These are phyloP conservation scores for Cryphonectria parasitica DNA, from an alignment of 2,329 filamentous ascomycete species.

Conservation along the genomic window DNA sequence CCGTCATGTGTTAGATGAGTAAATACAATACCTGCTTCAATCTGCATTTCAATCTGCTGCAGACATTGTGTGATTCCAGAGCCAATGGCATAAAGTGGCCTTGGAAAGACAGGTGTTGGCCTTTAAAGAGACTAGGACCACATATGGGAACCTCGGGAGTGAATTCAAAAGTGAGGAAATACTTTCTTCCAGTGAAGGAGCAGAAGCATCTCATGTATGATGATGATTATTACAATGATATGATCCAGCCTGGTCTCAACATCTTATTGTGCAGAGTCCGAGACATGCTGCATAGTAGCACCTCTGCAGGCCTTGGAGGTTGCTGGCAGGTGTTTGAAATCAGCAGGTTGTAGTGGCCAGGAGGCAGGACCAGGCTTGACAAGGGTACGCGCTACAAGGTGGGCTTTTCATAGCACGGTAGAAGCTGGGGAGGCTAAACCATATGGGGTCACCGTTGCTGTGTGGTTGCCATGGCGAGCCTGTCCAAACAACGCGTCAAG, in stretches of 20 bases:
- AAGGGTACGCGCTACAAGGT: constrained; percentile 13
- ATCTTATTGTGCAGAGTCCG: no score
- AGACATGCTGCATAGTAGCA: no score
- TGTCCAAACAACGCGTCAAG: constrained; percentile 18
- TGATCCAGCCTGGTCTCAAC: no score
- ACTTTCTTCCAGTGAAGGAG: no score
- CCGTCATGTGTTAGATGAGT: no score
- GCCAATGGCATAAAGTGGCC: neutral
- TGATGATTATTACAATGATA: no score
- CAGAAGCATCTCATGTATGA: no score
- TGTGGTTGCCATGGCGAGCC: constrained; percentile 16
- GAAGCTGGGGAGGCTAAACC: neutral
- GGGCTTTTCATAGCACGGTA: neutral
- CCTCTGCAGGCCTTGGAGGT: no score
- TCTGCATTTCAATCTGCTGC: neutral
- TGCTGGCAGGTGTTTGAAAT: neutral
- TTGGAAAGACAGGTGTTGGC: no score
- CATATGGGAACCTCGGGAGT: neutral
- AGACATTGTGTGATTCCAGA: neutral
- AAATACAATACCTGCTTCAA: neutral
- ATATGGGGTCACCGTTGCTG: constrained; percentile 11
- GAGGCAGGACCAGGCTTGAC: neutral
- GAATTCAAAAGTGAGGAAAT: neutral
- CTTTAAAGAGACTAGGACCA: neutral
- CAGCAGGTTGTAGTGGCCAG: neutral